Conservation (phyloP, 73 alveolate genomes). For the Stentor coeruleus region DNA sequence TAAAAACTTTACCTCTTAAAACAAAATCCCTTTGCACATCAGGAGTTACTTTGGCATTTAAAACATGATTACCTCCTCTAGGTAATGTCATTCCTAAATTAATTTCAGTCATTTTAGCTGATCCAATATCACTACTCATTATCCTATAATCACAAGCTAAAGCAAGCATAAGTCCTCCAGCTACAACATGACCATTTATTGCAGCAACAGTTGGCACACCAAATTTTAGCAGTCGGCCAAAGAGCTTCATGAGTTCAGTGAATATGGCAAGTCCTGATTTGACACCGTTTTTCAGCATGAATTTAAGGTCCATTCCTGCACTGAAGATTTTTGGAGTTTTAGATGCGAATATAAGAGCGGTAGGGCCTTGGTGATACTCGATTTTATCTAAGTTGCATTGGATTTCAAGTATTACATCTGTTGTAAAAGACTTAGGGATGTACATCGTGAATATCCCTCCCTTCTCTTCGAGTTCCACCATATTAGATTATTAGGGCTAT, state of each 20-base stretch:
- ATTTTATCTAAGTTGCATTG: conserved; percentile 14
- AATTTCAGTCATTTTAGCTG: conserved; percentile 44
- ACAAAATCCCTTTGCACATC: conserved; percentile 14
- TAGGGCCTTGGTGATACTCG: conserved; percentile 39
- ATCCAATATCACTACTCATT: conserved; percentile 51
- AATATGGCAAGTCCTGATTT: background rate
- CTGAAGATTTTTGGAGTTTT: conserved; percentile 32
- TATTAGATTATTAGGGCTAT: too few species aligned
- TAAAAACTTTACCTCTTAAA: background rate
- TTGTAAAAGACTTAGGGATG: conserved; percentile 29
- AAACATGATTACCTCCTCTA: background rate
- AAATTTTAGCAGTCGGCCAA: conserved; percentile 39
- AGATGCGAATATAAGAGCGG: conserved; percentile 40
- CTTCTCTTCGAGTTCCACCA: background rate
- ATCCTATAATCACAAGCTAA: conserved; percentile 48
- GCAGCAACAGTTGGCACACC: conserved; percentile 52
- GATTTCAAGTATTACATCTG: conserved; percentile 25
- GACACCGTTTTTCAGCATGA: background rate
- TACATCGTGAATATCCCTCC: background rate
- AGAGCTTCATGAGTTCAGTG: conserved; percentile 5
- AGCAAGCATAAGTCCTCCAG: conserved; percentile 61
- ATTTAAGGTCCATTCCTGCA: conserved; percentile 41
- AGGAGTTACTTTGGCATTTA: background rate
- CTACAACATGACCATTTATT: conserved; percentile 59
- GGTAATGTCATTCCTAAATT: conserved; percentile 44